Evolutionary conservation across 208 protist genomes (phyloP).

Genomic region (Trypanosomatidae sp.): DNA sequence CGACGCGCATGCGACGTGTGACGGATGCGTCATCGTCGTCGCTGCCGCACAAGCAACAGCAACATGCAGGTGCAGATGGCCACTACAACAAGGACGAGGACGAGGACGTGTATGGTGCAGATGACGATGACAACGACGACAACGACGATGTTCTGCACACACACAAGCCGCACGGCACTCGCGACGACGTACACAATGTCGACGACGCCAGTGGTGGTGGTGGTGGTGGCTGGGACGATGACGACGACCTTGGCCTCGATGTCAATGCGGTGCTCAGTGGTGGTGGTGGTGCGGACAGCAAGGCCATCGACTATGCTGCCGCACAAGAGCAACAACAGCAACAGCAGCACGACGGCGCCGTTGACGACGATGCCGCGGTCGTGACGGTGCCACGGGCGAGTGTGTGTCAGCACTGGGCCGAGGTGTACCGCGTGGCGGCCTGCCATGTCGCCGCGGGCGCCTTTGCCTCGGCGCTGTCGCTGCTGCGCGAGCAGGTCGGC

Average conservation of each 20-base stretch:
- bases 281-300: conserved; percentile 2
- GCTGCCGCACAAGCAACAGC: conserved; percentile 47
- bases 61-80: conserved; percentile 12
- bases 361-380: conserved; percentile 2
- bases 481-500: conserved; percentile 85
- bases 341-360: too few species aligned
- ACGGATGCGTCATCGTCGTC: conserved; percentile 17
- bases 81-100: too few species aligned
- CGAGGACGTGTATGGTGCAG: too few species aligned
- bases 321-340: too few species aligned
- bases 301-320: background rate
- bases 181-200: too few species aligned
- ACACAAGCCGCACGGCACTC: too few species aligned
- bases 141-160: too few species aligned
- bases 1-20: conserved; percentile 10
- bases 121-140: too few species aligned
- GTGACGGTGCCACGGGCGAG: conserved; percentile 8
- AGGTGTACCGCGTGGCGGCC: conserved; percentile 66
- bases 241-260: too few species aligned
- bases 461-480: conserved; percentile 88
- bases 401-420: conserved; percentile 62
- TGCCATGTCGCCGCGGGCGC: conserved; percentile 94
- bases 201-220: too few species aligned
- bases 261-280: too few species aligned
- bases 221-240: too few species aligned